Evolutionary conservation across 2,329 filamentous ascomycete species (phyloP), one percentile per base, ranked within the genome.

Genomic region (Cladophialophora immunda): DNA sequence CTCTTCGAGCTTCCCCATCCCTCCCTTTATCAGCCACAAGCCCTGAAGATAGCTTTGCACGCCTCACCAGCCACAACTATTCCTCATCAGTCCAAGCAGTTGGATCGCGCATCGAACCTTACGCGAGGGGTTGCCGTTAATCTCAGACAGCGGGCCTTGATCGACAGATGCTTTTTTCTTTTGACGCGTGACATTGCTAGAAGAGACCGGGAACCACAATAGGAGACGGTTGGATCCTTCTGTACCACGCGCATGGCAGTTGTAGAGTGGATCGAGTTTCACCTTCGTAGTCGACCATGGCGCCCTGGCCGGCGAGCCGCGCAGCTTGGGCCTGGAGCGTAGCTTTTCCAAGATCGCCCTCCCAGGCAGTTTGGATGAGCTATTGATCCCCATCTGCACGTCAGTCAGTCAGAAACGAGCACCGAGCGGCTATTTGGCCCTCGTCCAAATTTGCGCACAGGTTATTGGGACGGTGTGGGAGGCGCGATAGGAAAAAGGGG

Each of bases 91-190:
- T 55, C 53, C 53, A 55, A 55, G 30, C 32, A 47, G 22, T 32
- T 45, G n/a, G 47, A 61, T 54, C 47, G 3, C 36, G 22, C 13
- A 54, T 59, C 57, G 57, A 34, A 50, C 45, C 29, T 52, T 50
- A 30, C 38, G 30, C 58, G 45, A 56, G 32, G 50, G 41, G 30
- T 22, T 30, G 53, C 53, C 41, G 58, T 62, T 58, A 66, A 66
- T 66, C 64, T 66, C 64, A 53, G 64, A 54, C 41, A 47, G 36
- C 54, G 58, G 58, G 32, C 19, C 32, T 55, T 62, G 64, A 66
- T 66, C 58, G 54, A 66, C 58, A 27, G 45, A 50, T 50, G 4
- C 13, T 13, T 57, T 50, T 57, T 50, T 25, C 9, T 25, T 61
- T 36, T n/a, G 52, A 57, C 60, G 60, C 60, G 50, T 62, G 47